Evolutionary conservation across 164 flowering plant species (phyloP), one percentile per base, ranked within the genome.

Genomic region (Nymphaea thermarum): DNA sequence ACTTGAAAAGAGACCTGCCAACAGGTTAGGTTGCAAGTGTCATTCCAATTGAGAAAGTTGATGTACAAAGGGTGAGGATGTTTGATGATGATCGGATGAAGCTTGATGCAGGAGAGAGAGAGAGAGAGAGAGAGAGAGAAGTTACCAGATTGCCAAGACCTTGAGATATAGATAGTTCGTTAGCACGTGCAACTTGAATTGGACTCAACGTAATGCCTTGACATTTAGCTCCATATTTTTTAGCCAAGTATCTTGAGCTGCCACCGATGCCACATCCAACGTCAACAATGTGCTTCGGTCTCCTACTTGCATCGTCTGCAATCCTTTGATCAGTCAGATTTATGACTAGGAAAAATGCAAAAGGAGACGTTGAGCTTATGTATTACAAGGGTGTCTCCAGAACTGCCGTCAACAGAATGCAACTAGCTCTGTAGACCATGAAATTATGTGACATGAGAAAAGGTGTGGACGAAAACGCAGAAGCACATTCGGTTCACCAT

Each of bases 231-330:
- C 84, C 95, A 77, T 68, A 91, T 71, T 87, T 89, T 64, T 60
- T 80, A 4, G 98, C 89, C 11, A 94, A 66, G 79, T 94, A 94
- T 69, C 97, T 82, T 0, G 98, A 91, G 76, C 97, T 94, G 43
- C 98, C 98, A 43, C 98, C 98, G 60, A 91, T 91, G 43, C 98
- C 97, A 82, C 98, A 94, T 47, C 98, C 97, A 60, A 94, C 95
- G 76, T 94, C 98, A 60, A 94, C 94, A 60, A 91, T 77, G 11
- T 66, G 78, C 72, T 73, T 81, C 4, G 96, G 98, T 69, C 63
- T 70, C 72, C 75, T 75, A 43, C 6, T 15, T 43, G 77, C 66
- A 51, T 84, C 86, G 66, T 83, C 94, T 82, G 80, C 73, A 68
- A 72, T 0, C 36, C 36, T 25, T 25, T 25, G 36, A 25, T 25